A percentile compares a stretch with the other conserved stretches of the same genome.
phyloP scores from a whole-genome alignment of 129 eudicot species.

The Mikania micrantha region DNA sequence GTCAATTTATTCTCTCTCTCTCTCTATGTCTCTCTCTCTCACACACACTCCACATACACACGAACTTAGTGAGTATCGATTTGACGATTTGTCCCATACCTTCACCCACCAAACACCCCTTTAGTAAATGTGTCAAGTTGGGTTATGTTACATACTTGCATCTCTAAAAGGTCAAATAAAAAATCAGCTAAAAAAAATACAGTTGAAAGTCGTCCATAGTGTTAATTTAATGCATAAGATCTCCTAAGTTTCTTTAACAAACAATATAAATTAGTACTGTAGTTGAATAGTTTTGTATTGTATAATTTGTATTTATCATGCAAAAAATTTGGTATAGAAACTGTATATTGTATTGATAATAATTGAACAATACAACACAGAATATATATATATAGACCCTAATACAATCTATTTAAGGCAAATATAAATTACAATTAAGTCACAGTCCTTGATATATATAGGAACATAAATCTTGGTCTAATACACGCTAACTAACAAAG shows the following conservation, averaged over 20 bases:
- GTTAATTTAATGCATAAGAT: background rate
- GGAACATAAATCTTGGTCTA: too few relatives aligned
- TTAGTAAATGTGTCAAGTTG: background rate
- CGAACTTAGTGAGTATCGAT: background rate
- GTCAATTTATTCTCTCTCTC: slow-evolving; percentile 32
- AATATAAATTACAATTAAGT: too few relatives aligned
- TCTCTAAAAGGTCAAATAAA: background rate
- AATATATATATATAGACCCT: too few relatives aligned
- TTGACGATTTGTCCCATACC: background rate
- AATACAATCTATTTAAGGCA: too few relatives aligned
- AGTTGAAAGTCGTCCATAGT: background rate
- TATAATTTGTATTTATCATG: too few relatives aligned
- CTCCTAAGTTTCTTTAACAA: background rate
- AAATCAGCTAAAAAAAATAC: background rate
- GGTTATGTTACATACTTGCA: background rate
- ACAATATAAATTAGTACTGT: background rate
- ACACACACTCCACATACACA: background rate
- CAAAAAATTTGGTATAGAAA: too few relatives aligned
- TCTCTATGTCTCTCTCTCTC: background rate
- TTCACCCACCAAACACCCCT: background rate
- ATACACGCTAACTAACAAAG: background rate
- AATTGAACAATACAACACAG: too few relatives aligned
- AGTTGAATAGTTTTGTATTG: background rate
- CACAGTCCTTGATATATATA: too few relatives aligned
- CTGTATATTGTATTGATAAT: too few relatives aligned